Base-by-base conservation (phyloP, 805 yeast species). In the Ogataea henricii region DNA sequence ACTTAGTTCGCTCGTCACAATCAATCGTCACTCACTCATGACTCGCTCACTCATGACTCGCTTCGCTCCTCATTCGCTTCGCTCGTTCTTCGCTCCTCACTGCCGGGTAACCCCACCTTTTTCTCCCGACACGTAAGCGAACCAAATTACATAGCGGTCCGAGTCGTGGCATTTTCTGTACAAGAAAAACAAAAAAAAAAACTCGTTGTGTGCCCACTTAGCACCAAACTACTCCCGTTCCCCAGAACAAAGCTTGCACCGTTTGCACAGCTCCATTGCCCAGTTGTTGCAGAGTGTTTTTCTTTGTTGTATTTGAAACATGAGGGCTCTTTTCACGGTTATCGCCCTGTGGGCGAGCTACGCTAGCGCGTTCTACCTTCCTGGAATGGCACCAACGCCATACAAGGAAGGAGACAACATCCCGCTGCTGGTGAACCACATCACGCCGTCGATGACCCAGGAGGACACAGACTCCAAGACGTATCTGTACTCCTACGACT, bases 341-440 rank as follows among this genome's bases (percentile, higher is more conserved):
- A 32, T 39, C 26, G 48, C 51, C 33, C 38, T 51, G 6, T 47
- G 39, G 14, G 27, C 43, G 16, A 45, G 48, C 23, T 45, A 35
- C 14, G 65, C 68, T 16, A 46, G 54, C 43, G 96, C 85, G 2
- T 92, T 94, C 69, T 92, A 94, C 64, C 73, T 94, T 47, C 98
- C 98, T 0, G 98, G 98, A 7, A 94, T 90, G 20, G 96, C 98
- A 0, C 98, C 99, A 16, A 87, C 95, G 1, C 85, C 92, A 43
- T 94, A 92, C 63, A 72, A 76, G 39, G 74, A 79, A 50, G 89
- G 84, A 43, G 95, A 91, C 45, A 56, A 62, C 2, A 83, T 94
- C 42, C 89, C 92, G 13, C 71, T 94, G 46, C 71, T 86, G 42
- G 99, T 94, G 26, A 94, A 94, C 64, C 95, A 90, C 60, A 79